Percentiles rank a stretch among this genome's conserved stretches.
These are phyloP conservation scores for Actinidia arguta DNA, from an alignment of 179 eudicot species.

Conservation along the genomic window DNA sequence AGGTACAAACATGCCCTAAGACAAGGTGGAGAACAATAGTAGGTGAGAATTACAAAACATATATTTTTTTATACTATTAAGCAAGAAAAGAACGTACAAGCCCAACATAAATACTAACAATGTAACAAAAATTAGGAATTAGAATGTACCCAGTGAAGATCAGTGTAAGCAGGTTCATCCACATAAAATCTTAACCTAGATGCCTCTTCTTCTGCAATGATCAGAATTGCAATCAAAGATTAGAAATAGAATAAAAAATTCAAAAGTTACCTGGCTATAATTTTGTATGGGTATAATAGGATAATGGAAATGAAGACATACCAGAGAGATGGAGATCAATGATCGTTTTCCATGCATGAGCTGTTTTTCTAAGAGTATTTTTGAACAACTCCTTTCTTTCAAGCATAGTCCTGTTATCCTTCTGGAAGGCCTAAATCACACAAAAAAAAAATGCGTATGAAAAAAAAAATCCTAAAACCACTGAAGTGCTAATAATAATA, in stretches of 20 bases:
- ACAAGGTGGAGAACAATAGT: neutral
- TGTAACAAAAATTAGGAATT: neutral
- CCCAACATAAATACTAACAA: neutral
- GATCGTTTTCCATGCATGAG: constrained; percentile 85
- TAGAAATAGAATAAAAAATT: neutral
- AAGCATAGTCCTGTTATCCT: constrained; percentile 72
- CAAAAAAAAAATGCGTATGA: neutral
- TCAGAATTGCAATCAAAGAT: neutral
- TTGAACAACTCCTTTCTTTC: constrained; percentile 80
- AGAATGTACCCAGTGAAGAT: constrained; percentile 93
- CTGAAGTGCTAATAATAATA: neutral
- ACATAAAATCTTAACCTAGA: constrained; percentile 64
- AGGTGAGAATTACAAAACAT: constrained; percentile 1
- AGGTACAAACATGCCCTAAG: constrained; percentile 95
- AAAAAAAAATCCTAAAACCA: neutral
- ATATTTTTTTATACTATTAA: neutral
- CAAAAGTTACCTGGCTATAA: neutral
- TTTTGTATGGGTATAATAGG: neutral
- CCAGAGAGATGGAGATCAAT: constrained; percentile 84
- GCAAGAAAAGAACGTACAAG: neutral
- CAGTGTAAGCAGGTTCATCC: constrained; percentile 91
- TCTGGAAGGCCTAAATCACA: constrained; percentile 68
- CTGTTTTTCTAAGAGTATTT: constrained; percentile 85
- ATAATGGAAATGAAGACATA: constrained; percentile 26
- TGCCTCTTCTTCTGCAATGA: constrained; percentile 86